Conservation (phyloP, 2,329 filamentous ascomycete genomes). For the Sphaerulina populicola region DNA sequence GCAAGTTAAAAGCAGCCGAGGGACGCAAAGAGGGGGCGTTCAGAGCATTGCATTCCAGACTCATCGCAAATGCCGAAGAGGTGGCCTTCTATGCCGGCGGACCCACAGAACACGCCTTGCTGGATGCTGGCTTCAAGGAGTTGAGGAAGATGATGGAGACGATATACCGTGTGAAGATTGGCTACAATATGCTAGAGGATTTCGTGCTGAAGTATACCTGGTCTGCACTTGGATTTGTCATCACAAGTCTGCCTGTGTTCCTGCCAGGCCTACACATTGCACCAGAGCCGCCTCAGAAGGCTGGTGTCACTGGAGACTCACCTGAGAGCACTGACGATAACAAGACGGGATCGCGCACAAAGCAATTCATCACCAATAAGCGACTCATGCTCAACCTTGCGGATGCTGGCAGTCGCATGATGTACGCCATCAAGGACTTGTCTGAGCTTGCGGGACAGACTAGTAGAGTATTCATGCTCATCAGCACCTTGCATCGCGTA, state of each 20-base stretch:
- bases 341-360: conserved; percentile 65
- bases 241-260: conserved; percentile 89
- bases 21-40: conserved; percentile 94
- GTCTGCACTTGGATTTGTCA: conserved; percentile 93
- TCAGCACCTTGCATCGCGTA: conserved; percentile 86
- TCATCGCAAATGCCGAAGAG: conserved; percentile 96
- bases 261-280: conserved; percentile 85
- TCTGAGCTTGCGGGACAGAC: conserved; percentile 94
- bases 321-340: conserved; percentile 12
- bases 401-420: conserved; percentile 94
- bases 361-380: conserved; percentile 98
- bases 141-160: conserved; percentile 96
- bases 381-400: conserved; percentile 94
- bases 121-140: conserved; percentile 86
- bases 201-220: conserved; percentile 97
- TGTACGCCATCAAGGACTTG: conserved; percentile 98
- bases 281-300: conserved; percentile 51
- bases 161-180: conserved; percentile 94
- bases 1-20: conserved; percentile 92
- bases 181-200: conserved; percentile 97
- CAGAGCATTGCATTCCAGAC: conserved; percentile 74
- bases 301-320: conserved; percentile 4
- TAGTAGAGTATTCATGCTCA: conserved; percentile 87
- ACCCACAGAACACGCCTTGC: conserved; percentile 85
- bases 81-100: conserved; percentile 95